These are phyloP conservation scores for Whalleya microplaca DNA, from an alignment of 2,329 filamentous ascomycete species.

Conservation along the genomic window DNA sequence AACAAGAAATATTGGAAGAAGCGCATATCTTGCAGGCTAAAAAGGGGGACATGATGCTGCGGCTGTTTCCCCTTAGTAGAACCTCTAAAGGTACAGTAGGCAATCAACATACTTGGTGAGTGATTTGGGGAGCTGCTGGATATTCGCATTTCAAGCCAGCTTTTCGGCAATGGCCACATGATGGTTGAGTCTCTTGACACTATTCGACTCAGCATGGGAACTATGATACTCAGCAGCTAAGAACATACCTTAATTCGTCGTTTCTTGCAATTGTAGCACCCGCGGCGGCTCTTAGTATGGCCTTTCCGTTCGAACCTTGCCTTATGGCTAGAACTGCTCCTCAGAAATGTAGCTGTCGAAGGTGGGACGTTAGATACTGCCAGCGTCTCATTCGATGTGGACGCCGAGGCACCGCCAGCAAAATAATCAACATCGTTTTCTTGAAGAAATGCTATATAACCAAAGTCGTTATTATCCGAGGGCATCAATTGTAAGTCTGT, in stretches of 20 bases:
- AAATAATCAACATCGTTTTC: constrained; percentile 21
- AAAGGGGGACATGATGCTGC: constrained; percentile 60
- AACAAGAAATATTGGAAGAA: constrained; percentile 70
- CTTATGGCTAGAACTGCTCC: constrained; percentile 31
- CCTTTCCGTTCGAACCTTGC: constrained; percentile 59
- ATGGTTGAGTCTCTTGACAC: constrained; percentile 68
- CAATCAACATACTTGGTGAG: constrained; percentile 49
- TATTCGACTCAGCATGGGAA: constrained; percentile 33
- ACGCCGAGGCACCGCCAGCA: constrained; percentile 18
- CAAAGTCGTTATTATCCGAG: constrained; percentile 20
- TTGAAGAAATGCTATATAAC: constrained; percentile 25
- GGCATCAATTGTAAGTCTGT: constrained; percentile 25
- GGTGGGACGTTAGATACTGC: constrained; percentile 8
- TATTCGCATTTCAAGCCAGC: constrained; percentile 67
- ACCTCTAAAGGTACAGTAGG: constrained; percentile 11
- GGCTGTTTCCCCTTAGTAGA: constrained; percentile 45
- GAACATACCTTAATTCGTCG: constrained; percentile 62
- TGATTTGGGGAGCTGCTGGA: constrained; percentile 53
- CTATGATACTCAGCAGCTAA: background rate
- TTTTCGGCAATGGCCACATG: constrained; percentile 66
- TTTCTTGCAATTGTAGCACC: constrained; percentile 70
- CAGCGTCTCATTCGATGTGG: constrained; percentile 19
- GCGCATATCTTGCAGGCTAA: constrained; percentile 67
- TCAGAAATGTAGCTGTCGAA: constrained; percentile 13
- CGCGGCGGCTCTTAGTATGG: constrained; percentile 67